Evolutionary conservation across 2,329 filamentous ascomycete genomes (phyloP), one percentile per base, ranked within the genome.

Genomic region (Neonectria sp.): DNA sequence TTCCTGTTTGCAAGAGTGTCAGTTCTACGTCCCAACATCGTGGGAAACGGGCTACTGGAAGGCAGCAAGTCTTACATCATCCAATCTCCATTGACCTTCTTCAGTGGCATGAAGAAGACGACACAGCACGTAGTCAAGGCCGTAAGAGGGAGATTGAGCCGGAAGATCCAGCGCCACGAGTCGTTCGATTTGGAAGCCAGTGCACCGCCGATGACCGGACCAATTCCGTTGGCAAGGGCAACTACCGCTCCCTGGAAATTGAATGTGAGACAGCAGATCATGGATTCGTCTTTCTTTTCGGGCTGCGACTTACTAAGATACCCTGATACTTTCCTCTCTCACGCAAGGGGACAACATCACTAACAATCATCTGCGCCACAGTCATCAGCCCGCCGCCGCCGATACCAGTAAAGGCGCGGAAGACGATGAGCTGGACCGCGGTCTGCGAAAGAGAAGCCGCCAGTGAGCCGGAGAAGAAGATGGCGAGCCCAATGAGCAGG

Each of bases 301-400:
- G 21, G 21, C 3, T 0, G 1, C 3, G 2, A 63, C 77, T 63
- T 65, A 82, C 87, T 68, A 86, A 62, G 63, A 83, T 80, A 0
- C 92, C 92, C 77, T 95, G 93, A 86, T 92, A 95, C 21, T 91
- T 86, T 0, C 92, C 93, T 63, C 92, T 83, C 65, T 93, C 88
- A 5, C 91, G 84, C 25, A 94, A 81, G 0, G 91, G 87, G 1
- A 95, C 87, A 13, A 94, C 85, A 77, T 95, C 93, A 68, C 89
- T 92, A 72, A 95, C 81, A 65, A 95, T 82, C 43, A 95, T 91
- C 60, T 86, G 89, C 9, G 91, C 89, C 51, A 93, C 89, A 0
- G 91, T 91, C 55, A 89, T 91, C 85, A 94, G 90, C 2, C 92
- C 92, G 2, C 90, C 92, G 12, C 91, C 92, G 24, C 92, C 92